These are phyloP conservation scores for Clarireedia paspali DNA, from an alignment of 2,329 filamentous ascomycete genomes.

Conservation along the genomic window DNA sequence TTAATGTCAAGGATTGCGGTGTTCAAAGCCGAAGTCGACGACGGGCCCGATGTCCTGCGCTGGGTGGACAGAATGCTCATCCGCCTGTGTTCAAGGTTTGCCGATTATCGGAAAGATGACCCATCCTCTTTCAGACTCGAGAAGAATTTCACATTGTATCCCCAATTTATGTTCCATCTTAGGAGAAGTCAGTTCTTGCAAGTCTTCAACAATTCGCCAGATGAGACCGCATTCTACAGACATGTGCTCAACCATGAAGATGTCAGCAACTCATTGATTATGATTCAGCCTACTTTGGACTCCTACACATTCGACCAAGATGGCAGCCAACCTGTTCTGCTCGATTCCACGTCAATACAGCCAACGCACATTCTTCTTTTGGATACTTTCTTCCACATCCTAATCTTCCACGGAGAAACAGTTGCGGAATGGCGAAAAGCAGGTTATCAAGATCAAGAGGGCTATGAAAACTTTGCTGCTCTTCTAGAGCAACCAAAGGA, in stretches of 20 bases:
- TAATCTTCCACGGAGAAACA: constrained; percentile 98
- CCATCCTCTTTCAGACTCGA: constrained; percentile 93
- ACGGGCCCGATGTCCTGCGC: constrained; percentile 93
- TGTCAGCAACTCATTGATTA: constrained; percentile 90
- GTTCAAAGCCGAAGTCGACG: constrained; percentile 97
- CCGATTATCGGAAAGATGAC: constrained; percentile 96
- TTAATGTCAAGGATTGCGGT: constrained; percentile 99
- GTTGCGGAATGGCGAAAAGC: constrained; percentile 97
- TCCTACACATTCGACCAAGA: constrained; percentile 97
- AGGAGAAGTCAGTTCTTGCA: constrained; percentile 95
- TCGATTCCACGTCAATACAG: constrained; percentile 95
- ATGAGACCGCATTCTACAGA: constrained; percentile 98
- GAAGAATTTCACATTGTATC: constrained; percentile 98
- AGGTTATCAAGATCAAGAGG: constrained; percentile 95
- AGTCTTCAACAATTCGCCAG: constrained; percentile 98
- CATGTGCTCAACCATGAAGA: constrained; percentile 97
- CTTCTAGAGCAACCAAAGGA: constrained; percentile 92
- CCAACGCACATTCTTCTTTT: constrained; percentile 87
- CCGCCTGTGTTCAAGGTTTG: constrained; percentile 88
- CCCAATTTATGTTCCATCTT: constrained; percentile 99
- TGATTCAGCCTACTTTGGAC: constrained; percentile 97
- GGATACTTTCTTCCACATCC: constrained; percentile 98
- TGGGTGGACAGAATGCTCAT: constrained; percentile 99
- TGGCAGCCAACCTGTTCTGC: constrained; percentile 81
- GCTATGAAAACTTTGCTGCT: constrained; percentile 90